Evolutionary conservation across 805 yeast species (phyloP), one percentile per base, ranked within the genome.

Genomic region (Myxozyma neglecta): DNA sequence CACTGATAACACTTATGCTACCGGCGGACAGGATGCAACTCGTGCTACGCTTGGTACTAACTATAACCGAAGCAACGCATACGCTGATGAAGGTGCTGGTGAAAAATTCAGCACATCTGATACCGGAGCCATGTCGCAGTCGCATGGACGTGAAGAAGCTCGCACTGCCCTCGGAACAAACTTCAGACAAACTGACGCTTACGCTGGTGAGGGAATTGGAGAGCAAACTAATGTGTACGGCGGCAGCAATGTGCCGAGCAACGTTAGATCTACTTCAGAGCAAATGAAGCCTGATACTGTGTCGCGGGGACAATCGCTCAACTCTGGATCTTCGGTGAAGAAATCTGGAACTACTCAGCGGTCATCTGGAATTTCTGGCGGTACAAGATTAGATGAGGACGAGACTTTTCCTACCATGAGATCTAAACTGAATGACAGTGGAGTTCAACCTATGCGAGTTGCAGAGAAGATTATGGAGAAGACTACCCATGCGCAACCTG

Each of bases 361-460:
- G 2, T n/a, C 39, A 29, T 13, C 55, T 29, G 8, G 36, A 13
- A 37, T 20, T 7, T 8, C 46, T 3, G 14, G 46, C 6, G 32
- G 39, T n/a, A 45, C 46, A 20, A 34, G 44, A 4, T 44, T 37
- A 32, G 36, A 16, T 16, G 35, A 20, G 13, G 46, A 51, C 18
- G 14, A 36, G 11, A 11, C 44, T 44, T 56, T 56, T 35, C 60
- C 60, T 5, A 56, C 60, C 11, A 56, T 56, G 60, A 13, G 60
- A 29, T 34, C 59, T 29, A 37, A 24, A 48, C 43, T 37, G 18
- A 48, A 24, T 43, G 35, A 32, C 8, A 14, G 37, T 24, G 47
- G 40, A 6, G 56, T 56, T 6, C 60, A 56, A 40, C 60, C 60
- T 8, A 56, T 56, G 60, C 60, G 59, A 10, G 59, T 56, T 14